Percentiles rank a stretch among this genome's conserved stretches.
These are phyloP conservation scores for Lichtheimia hyalospora DNA, from an alignment of 371 early-diverging fungal species.

Conservation along the genomic window DNA sequence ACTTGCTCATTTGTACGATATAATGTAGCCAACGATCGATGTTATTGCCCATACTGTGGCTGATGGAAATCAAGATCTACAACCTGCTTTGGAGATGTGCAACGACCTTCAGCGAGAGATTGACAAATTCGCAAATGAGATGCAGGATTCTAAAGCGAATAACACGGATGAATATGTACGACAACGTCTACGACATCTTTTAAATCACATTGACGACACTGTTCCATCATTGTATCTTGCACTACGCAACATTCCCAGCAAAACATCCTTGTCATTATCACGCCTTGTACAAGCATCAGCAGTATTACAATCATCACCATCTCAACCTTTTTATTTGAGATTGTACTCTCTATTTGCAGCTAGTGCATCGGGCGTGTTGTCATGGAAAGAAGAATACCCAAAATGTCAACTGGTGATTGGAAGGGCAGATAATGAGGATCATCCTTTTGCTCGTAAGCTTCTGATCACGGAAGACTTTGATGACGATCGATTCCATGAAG, in stretches of 20 bases:
- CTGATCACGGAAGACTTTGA: constrained; percentile 59
- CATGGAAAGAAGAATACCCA: constrained; percentile 78
- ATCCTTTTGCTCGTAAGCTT: constrained; percentile 43
- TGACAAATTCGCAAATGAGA: constrained; percentile 44
- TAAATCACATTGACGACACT: constrained; percentile 59
- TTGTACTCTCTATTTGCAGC: constrained; percentile 69
- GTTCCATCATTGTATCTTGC: constrained; percentile 67
- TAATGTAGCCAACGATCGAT: constrained; percentile 66
- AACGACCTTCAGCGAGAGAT: constrained; percentile 58
- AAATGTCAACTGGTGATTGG: constrained; percentile 32
- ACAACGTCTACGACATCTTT: constrained; percentile 40
- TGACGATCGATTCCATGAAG: constrained; percentile 77
- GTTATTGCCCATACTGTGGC: constrained; percentile 65
- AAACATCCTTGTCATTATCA: constrained; percentile 11
- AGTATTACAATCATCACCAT: constrained; percentile 15
- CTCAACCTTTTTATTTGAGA: constrained; percentile 36
- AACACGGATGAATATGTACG: constrained; percentile 26
- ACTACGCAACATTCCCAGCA: constrained; percentile 30
- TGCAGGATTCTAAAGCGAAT: constrained; percentile 12
- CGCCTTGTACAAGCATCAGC: constrained; percentile 33
- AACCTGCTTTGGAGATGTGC: constrained; percentile 65
- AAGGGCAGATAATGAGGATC: neutral
- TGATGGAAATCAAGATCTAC: constrained; percentile 63
- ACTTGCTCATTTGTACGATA: neutral
- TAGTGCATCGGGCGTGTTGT: constrained; percentile 52